A percentile compares a stretch with the other conserved stretches of the same genome.
These are phyloP conservation scores for Penicillium sp. DNA, from an alignment of 2,329 filamentous ascomycete species.

Conservation along the genomic window DNA sequence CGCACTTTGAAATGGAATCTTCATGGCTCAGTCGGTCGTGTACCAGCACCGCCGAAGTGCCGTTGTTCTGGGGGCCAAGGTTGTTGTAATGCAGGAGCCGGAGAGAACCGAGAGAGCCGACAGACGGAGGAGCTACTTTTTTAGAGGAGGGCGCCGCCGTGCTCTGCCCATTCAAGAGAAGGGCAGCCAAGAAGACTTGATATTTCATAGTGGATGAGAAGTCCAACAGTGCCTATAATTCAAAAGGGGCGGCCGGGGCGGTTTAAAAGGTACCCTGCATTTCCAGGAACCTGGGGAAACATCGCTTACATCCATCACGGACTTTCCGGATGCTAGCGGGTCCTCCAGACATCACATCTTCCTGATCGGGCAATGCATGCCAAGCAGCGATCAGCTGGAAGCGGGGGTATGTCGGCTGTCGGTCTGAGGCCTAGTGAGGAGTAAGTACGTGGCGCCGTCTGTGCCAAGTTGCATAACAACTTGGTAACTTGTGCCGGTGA, in stretches of 20 bases:
- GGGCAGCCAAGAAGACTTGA: not conserved
- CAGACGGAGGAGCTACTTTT: not conserved
- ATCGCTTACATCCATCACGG: not conserved
- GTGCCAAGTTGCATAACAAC: not conserved
- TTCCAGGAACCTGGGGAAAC: not conserved
- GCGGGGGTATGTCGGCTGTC: not conserved
- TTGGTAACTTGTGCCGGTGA: not conserved
- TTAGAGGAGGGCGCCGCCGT: slow-evolving; percentile 3
- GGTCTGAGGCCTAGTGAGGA: not conserved
- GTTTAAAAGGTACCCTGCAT: not conserved
- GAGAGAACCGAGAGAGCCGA: slow-evolving; percentile 20
- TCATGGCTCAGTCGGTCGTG: slow-evolving; percentile 12
- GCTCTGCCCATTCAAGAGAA: not conserved
- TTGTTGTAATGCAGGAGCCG: slow-evolving; percentile 30
- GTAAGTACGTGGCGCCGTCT: not conserved
- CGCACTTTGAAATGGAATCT: slow-evolving; percentile 18
- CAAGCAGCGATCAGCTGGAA: not conserved
- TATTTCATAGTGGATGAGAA: not conserved
- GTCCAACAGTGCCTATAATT: not conserved
- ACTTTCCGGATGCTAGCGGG: not conserved
- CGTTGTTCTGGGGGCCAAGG: slow-evolving; percentile 26
- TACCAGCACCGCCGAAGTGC: slow-evolving; percentile 25
- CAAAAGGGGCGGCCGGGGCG: not conserved
- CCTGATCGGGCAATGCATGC: not conserved
- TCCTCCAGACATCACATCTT: not conserved